These are phyloP conservation scores for Epichloe scottii DNA, from an alignment of 2,329 filamentous ascomycete species.

Conservation along the genomic window DNA sequence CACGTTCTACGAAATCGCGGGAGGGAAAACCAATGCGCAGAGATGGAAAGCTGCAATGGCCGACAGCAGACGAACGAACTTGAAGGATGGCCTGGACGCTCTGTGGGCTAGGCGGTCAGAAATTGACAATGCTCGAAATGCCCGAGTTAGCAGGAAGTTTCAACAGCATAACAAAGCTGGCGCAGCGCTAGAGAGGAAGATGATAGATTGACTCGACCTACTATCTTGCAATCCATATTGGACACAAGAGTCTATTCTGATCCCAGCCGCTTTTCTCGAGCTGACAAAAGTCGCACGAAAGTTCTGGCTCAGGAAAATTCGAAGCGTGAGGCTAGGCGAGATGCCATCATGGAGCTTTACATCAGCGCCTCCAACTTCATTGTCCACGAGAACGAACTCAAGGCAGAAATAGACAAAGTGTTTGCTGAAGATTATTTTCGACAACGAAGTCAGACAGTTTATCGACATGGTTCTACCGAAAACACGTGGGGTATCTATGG, in stretches of 20 bases:
- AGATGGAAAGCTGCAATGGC: conserved; percentile 66
- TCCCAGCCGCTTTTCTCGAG: conserved; percentile 45
- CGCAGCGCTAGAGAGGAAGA: conserved; percentile 59
- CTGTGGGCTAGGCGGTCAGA: conserved; percentile 54
- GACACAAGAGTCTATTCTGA: conserved; percentile 45
- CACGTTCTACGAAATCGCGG: conserved; percentile 32
- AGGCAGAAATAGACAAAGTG: conserved; percentile 57
- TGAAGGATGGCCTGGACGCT: conserved; percentile 57
- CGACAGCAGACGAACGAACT: conserved; percentile 53
- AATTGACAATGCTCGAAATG: conserved; percentile 22
- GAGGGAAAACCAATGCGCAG: conserved; percentile 24
- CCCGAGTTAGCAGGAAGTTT: conserved; percentile 34
- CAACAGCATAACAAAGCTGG: conserved; percentile 34
- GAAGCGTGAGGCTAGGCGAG: conserved; percentile 48
- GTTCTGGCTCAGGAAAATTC: conserved; percentile 27
- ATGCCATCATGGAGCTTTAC: conserved; percentile 77
- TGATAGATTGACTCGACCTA: conserved; percentile 61
- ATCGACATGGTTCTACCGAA: conserved; percentile 23
- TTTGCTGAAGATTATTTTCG: conserved; percentile 54
- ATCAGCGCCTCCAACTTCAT: conserved; percentile 83
- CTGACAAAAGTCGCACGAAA: conserved; percentile 31
- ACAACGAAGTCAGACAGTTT: conserved; percentile 19
- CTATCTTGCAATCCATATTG: conserved; percentile 39
- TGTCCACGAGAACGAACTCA: conserved; percentile 64
- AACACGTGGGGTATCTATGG: conserved; percentile 42